phyloP scores from a whole-genome alignment of 2,329 filamentous ascomycete genomes.

The Metarhizium sp. region DNA sequence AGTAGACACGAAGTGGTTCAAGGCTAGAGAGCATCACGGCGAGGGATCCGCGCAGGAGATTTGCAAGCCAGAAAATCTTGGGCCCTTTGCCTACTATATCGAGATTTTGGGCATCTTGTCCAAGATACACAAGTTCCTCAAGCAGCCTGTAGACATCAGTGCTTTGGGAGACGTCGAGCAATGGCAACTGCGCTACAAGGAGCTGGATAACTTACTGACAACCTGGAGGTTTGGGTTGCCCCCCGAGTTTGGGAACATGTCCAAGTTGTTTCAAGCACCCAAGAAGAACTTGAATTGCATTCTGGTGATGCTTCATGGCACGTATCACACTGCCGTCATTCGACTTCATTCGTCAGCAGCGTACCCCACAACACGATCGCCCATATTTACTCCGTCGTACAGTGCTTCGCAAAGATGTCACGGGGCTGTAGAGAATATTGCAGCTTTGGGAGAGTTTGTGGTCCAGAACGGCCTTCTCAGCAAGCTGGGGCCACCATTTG shows the following conservation, averaged over 20 bases:
- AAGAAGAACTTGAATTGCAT: conserved; percentile 67
- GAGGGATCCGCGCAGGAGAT: conserved; percentile 50
- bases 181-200: conserved; percentile 82
- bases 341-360: conserved; percentile 85
- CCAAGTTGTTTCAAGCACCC: conserved; percentile 63
- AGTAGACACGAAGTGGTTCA: conserved; percentile 80
- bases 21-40: conserved; percentile 34
- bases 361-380: conserved; percentile 80
- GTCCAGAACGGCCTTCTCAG: conserved; percentile 63
- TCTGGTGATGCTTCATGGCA: conserved; percentile 86
- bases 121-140: conserved; percentile 80
- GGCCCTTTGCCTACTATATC: conserved; percentile 82
- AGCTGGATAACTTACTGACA: conserved; percentile 70
- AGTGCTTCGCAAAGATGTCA: conserved; percentile 77
- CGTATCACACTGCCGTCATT: conserved; percentile 84
- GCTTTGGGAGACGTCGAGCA: conserved; percentile 75
- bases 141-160: conserved; percentile 81
- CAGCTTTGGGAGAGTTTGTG: conserved; percentile 69
- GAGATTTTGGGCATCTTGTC: conserved; percentile 83
- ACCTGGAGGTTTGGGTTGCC: conserved; percentile 80
- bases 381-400: conserved; percentile 83
- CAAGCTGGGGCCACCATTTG: conserved; percentile 82
- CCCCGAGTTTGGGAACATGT: conserved; percentile 74
- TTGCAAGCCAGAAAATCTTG: conserved; percentile 69
- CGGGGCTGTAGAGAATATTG: conserved; percentile 73